Conservation (phyloP, 805 yeast species). For the Kluyveromyces aestuarii region DNA sequence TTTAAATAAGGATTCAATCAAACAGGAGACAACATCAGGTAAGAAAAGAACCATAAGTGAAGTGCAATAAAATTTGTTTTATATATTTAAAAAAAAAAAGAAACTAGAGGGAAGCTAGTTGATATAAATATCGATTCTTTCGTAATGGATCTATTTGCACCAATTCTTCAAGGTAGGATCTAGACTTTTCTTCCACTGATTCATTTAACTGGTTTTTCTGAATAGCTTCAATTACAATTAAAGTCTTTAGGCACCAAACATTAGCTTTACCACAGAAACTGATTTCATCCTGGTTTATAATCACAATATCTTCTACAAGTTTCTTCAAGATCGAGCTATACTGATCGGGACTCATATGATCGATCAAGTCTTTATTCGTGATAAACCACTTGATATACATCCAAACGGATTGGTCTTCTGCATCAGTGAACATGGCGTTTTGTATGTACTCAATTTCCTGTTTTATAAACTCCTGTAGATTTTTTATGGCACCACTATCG, state of each 20-base stretch:
- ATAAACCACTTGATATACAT: conserved; percentile 76
- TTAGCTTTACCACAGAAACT: conserved; percentile 57
- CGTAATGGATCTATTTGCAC: conserved; percentile 57
- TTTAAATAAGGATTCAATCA: conserved; percentile 19
- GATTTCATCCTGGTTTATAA: conserved; percentile 63
- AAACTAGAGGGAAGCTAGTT: conserved; percentile 5
- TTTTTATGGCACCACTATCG: conserved; percentile 14
- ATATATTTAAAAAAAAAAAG: not conserved
- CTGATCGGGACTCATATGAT: conserved; percentile 19
- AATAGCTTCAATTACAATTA: conserved; percentile 37
- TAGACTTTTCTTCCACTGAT: conserved; percentile 25
- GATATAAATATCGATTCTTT: conserved; percentile 46
- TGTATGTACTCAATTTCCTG: conserved; percentile 61
- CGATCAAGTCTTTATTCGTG: conserved; percentile 25
- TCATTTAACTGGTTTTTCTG: conserved; percentile 22
- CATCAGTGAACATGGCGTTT: conserved; percentile 86
- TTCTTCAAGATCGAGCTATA: conserved; percentile 33
- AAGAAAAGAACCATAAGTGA: not conserved
- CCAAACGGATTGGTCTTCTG: conserved; percentile 93
- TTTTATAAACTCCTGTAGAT: conserved; percentile 30
- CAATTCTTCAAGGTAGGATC: conserved; percentile 32
- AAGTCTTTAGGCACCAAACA: conserved; percentile 66
- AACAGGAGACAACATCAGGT: not conserved
- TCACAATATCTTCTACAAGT: conserved; percentile 43
- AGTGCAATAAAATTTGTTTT: not conserved